A percentile compares a stretch with the other conserved stretches of the same genome.
phyloP scores from a whole-genome alignment of 2,329 filamentous ascomycete species.

The Cercospora beticola region DNA sequence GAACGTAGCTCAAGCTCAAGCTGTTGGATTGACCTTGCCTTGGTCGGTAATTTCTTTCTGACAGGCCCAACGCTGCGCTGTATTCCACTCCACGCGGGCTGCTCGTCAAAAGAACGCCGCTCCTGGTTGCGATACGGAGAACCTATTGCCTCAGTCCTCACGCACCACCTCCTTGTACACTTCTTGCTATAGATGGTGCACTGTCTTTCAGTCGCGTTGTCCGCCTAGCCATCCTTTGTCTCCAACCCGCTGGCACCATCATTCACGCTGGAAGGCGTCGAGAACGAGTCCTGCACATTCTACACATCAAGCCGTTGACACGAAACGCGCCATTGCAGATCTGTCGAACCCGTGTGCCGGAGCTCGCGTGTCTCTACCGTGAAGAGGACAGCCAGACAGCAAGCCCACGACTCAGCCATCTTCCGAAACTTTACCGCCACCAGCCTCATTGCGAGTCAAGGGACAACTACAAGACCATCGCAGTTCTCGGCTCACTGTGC shows the following conservation, averaged over 20 bases:
- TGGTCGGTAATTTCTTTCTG: conserved; percentile 14
- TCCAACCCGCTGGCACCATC: neutral
- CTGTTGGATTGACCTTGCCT: conserved; percentile 13
- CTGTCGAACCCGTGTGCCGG: conserved; percentile 11
- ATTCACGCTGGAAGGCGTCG: neutral
- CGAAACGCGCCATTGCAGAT: conserved; percentile 7
- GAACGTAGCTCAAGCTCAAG: conserved; percentile 5
- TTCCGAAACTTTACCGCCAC: conserved; percentile 11
- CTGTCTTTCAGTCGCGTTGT: neutral
- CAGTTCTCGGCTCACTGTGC: neutral
- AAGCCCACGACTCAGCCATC: conserved; percentile 18
- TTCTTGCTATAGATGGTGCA: neutral
- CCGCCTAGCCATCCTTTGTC: neutral
- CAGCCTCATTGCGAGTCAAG: conserved; percentile 2
- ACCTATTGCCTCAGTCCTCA: neutral
- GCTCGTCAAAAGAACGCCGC: neutral
- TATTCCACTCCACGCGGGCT: conserved; percentile 1
- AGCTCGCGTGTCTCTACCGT: conserved; percentile 16
- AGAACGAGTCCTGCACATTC: neutral
- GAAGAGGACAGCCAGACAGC: conserved; percentile 1
- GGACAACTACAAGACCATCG: neutral
- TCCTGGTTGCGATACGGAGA: conserved; percentile 5
- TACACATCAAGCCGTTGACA: neutral
- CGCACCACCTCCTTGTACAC: neutral
- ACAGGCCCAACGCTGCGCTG: conserved; percentile 21